Percentiles rank a stretch among this genome's conserved stretches.
These are phyloP conservation scores for Neopestalotiopsis clavispora DNA, from an alignment of 2,329 filamentous ascomycete species.

Conservation along the genomic window DNA sequence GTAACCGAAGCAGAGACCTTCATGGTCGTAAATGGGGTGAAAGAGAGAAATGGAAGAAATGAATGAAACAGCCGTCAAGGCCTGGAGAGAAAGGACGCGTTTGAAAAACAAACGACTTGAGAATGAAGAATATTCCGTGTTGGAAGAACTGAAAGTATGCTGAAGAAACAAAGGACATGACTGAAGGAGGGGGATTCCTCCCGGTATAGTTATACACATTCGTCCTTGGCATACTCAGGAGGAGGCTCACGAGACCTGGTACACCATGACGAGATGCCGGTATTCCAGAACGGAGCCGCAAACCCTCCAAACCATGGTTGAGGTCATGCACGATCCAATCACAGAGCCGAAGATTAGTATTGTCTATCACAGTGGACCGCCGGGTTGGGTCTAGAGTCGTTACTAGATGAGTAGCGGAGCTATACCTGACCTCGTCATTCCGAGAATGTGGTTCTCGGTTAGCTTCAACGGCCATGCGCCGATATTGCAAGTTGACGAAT, in stretches of 20 bases:
- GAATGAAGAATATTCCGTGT: constrained; percentile 4
- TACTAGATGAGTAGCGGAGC: constrained; percentile 15
- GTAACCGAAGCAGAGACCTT: constrained; percentile 27
- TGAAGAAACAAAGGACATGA: neutral
- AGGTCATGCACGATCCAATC: neutral
- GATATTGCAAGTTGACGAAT: constrained; percentile 14
- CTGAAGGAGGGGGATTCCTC: neutral
- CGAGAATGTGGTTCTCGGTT: constrained; percentile 3
- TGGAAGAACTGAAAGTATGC: constrained; percentile 8
- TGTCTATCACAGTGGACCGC: neutral
- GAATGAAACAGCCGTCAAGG: constrained; percentile 21
- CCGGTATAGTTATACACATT: neutral
- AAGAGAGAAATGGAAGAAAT: constrained; percentile 21
- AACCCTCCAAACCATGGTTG: neutral
- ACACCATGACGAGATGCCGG: neutral
- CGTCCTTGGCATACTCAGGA: neutral
- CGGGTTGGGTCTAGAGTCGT: constrained; percentile 13
- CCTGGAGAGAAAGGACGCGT: constrained; percentile 19
- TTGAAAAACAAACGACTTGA: constrained; percentile 21
- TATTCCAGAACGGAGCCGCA: constrained; percentile 7
- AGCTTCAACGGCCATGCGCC: constrained; percentile 12
- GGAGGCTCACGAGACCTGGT: constrained; percentile 1
- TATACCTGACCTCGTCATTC: constrained; percentile 5
- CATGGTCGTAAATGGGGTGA: constrained; percentile 22
- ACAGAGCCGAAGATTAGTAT: constrained; percentile 5